Conservation (phyloP, 1,284 basidiomycete species). For the Dichomitus squalens region DNA sequence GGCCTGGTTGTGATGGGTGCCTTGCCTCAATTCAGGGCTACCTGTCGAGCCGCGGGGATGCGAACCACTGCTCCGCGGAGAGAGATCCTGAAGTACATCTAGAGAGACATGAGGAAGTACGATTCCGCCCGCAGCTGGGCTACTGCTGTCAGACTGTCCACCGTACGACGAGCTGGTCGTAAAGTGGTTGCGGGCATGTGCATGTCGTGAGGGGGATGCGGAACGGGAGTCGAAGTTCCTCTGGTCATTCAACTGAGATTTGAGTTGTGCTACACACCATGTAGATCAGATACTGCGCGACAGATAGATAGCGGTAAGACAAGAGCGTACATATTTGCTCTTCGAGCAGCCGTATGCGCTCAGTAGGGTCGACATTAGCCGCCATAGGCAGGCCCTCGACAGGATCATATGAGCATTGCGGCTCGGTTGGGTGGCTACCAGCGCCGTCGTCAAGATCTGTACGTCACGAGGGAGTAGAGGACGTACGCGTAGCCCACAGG, state of each 20-base stretch:
- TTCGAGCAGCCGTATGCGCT: conserved; percentile 77
- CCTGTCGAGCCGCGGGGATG: conserved; percentile 48
- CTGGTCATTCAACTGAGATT: conserved; percentile 61
- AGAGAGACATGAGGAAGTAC: conserved; percentile 51
- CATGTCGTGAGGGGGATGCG: conserved; percentile 41
- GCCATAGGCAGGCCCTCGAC: conserved; percentile 77
- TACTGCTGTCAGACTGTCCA: conserved; percentile 27
- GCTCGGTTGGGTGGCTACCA: conserved; percentile 76
- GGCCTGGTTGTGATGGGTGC: conserved; percentile 9
- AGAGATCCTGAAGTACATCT: conserved; percentile 42
- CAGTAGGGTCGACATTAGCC: conserved; percentile 71
- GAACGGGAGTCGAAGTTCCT: conserved; percentile 42
- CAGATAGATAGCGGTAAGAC: conserved; percentile 21
- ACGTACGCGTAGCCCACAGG: conserved; percentile 78
- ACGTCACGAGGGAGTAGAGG: not conserved
- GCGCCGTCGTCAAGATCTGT: conserved; percentile 5
- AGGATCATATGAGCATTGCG: conserved; percentile 81
- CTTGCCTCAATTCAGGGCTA: conserved; percentile 49
- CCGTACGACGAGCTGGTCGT: conserved; percentile 27
- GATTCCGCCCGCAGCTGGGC: conserved; percentile 36
- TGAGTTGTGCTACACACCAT: conserved; percentile 58
- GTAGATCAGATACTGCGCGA: conserved; percentile 1
- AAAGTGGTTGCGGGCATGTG: conserved; percentile 19
- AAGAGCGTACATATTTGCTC: conserved; percentile 63
- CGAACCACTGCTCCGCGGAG: conserved; percentile 45